Conservation (phyloP, 2,329 filamentous ascomycete genomes). For the Helicocarpus griseus region DNA sequence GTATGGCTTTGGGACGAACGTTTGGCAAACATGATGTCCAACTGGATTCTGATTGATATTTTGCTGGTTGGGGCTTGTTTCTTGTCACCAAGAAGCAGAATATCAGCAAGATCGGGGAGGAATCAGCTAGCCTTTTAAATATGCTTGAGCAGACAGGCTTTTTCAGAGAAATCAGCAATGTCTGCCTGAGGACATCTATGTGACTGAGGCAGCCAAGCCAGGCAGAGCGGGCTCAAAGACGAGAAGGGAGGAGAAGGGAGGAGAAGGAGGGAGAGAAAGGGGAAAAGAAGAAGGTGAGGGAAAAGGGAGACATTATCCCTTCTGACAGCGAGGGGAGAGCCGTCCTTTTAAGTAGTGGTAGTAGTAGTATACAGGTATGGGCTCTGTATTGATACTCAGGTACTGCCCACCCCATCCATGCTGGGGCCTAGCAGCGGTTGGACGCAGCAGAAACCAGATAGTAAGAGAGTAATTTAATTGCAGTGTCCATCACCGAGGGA, state of each 20-base stretch:
- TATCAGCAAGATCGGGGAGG: neutral
- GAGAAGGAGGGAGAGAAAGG: neutral
- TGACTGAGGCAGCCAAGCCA: too few species aligned
- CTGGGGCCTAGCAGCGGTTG: neutral
- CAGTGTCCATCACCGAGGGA: neutral
- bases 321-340: neutral
- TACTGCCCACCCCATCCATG: too few species aligned
- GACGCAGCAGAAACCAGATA: neutral
- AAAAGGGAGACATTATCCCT: neutral
- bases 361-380: neutral
- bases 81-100: neutral
- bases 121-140: neutral
- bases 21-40: constrained; percentile 12
- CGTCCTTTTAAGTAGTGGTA: neutral
- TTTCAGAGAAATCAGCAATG: neutral
- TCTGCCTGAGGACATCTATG: neutral
- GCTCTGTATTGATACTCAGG: too few species aligned
- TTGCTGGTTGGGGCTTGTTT: neutral
- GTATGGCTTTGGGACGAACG: constrained; percentile 14
- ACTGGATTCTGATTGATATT: neutral
- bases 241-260: constrained; percentile 1
- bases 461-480: neutral
- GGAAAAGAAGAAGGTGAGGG: neutral
- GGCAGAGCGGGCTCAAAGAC: too few species aligned
- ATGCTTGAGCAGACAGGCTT: neutral